These are phyloP conservation scores for Heliamphora exappendiculata DNA, from an alignment of 148 eudicot species.

Conservation along the genomic window DNA sequence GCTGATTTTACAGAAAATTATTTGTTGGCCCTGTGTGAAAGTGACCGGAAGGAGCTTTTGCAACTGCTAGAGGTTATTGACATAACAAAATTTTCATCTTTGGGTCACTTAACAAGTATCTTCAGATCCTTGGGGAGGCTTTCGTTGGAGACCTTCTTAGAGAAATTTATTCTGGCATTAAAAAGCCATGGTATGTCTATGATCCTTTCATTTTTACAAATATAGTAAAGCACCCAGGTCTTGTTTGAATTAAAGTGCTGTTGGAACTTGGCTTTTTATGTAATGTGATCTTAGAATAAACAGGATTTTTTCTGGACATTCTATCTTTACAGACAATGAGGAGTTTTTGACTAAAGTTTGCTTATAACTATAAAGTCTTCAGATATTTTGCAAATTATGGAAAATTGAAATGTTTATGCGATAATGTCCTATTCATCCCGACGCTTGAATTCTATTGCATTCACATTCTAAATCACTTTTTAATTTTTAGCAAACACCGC, in stretches of 20 bases:
- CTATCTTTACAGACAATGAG: background rate
- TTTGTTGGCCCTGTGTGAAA: constrained; percentile 73
- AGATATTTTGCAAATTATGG: background rate
- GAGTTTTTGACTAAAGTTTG: background rate
- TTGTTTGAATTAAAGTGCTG: background rate
- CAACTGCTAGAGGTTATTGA: constrained; percentile 52
- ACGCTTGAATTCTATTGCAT: background rate
- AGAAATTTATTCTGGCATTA: constrained; percentile 43
- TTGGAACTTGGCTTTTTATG: background rate
- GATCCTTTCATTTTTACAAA: background rate
- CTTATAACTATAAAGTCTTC: background rate
- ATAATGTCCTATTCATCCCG: background rate
- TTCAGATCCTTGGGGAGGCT: constrained; percentile 72
- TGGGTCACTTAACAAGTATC: constrained; percentile 31
- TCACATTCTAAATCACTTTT: background rate
- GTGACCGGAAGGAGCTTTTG: constrained; percentile 64
- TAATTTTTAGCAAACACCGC: background rate
- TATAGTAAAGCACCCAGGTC: background rate
- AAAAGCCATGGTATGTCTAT: constrained; percentile 47
- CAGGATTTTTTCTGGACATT: background rate
- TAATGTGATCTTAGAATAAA: background rate
- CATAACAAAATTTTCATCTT: constrained; percentile 52
- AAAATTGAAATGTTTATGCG: background rate
- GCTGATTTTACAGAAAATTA: constrained; percentile 59
- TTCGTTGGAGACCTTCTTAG: constrained; percentile 47